phyloP scores from a whole-genome alignment of 768 basidiomycete species.

The Kwoniella europaea region DNA sequence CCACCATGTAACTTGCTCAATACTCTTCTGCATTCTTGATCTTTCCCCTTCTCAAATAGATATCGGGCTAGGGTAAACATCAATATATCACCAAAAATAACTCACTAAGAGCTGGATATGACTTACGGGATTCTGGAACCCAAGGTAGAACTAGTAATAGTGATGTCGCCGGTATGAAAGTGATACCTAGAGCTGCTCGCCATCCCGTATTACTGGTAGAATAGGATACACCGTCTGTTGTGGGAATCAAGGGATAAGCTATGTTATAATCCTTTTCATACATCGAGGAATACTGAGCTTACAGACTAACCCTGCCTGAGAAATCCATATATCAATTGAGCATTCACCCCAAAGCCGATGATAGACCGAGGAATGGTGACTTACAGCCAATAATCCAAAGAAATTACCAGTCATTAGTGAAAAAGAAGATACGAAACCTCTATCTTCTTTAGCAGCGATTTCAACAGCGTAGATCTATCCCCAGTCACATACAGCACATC shows the following conservation, averaged over 20 bases:
- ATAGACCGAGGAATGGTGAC: too few species aligned
- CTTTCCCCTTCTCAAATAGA: conserved; percentile 40
- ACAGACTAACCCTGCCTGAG: conserved; percentile 39
- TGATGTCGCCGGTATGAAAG: conserved; percentile 40
- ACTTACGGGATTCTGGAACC: conserved; percentile 45
- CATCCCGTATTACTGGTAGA: conserved; percentile 33
- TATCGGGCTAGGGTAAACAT: conserved; percentile 35
- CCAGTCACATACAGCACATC: too few species aligned
- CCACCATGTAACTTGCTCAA: conserved; percentile 33
- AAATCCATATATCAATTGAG: too few species aligned
- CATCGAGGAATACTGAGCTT: too few species aligned
- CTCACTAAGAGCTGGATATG: background rate
- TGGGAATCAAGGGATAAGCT: too few species aligned
- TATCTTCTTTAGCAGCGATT: conserved; percentile 43
- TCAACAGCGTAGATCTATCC: conserved; percentile 42
- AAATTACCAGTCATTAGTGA: conserved; percentile 47
- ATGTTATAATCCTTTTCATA: too few species aligned
- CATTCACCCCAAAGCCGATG: too few species aligned
- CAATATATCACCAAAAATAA: background rate
- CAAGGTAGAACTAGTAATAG: conserved; percentile 36
- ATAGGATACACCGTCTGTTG: conserved; percentile 39
- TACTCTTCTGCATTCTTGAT: conserved; percentile 29
- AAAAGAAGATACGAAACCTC: conserved; percentile 45
- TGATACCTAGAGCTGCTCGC: conserved; percentile 37
- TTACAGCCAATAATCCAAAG: conserved; percentile 40